Base-by-base conservation (phyloP, 805 yeast genomes). In the Candida mattraensis region DNA sequence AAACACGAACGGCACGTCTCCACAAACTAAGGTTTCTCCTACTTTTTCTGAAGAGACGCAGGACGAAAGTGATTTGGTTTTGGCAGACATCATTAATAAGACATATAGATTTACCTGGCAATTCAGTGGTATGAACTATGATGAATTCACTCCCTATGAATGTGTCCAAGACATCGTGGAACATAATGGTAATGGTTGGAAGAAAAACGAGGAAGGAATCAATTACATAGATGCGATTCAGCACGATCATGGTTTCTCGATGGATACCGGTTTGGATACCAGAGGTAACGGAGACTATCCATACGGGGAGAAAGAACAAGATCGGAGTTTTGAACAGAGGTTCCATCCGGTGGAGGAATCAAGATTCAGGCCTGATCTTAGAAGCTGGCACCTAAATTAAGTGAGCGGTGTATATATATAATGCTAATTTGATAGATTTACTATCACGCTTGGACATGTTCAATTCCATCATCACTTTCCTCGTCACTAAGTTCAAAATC, bases 81-180 rank as follows among this genome's bases (percentile, higher is more conserved):
- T 58, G 5, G 47, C 41, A 35, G 43, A 48, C 24, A 38, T 61
- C 4, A 41, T 60, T 13, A 56, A 54, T 34, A 53, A 54, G 26
- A 51, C 66, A 1, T 58, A 50, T 36, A 42, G 53, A 22, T 59
- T 61, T 41, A 46, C 60, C 6, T 54, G 65, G 65, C 37, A 58
- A 62, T 29, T 47, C 24, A 39, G 39, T 11, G 47, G 50, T 3
- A 15, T 40, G 9, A 25, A 36, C 6, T 61, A 60, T 33, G 55
- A 54, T 7, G 76, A 84, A 63, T 66, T 69, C 56, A 66, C 80
- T 9, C 91, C 96, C 0, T 71, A 72, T 32, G 85, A 80, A 39
- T 76, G 89, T 44, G 70, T 88, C 8, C 78, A 78, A 20, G 94
- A 87, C 57, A 83, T 89, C 2, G 72, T 86, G 39, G 70, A 74